Evolutionary conservation across 805 yeast species (phyloP), one percentile per base, ranked within the genome.

Genomic region (Lachancea sp.): DNA sequence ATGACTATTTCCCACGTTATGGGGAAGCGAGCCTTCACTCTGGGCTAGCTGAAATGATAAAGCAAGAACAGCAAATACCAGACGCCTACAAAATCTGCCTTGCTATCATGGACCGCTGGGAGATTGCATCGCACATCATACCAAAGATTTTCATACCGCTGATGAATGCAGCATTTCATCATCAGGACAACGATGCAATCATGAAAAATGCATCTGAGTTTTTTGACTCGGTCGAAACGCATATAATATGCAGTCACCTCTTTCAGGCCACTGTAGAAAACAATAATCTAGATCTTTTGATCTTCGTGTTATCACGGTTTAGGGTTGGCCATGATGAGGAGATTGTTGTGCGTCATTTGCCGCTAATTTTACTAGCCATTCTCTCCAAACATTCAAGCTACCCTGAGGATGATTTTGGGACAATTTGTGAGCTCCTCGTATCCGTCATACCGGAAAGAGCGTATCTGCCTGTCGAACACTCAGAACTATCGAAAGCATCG

Each of bases 21-120:
- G 95, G 88, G 0, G 61, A 75, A 30, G 60, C 69, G 1, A 60
- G 72, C 2, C 63, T 90, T 8, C 56, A 72, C 0, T 54, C 64
- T 2, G 88, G 89, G 0, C 60, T 93, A 11, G 60, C 77, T 31
- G 69, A 70, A 5, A 60, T 77, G 48, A 63, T 84, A 2, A 44
- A 52, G 19, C 48, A 59, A 37, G 67, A 73, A 43, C 44, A 55
- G 6, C 49, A 56, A 26, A 66, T 77, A 1, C 31, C 54, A 4
- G 74, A 71, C 18, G 80, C 85, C 0, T 79, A 79, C 55, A 77
- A 73, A 41, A 81, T 91, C 5, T 73, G 87, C 1, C 67, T 82
- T 3, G 78, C 93, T 0, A 71, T 90, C 3, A 77, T 90, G 81
- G 98, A 93, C 58, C 78, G 88, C 49, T 93, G 98, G 98, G 99